Conservation (phyloP, 2,329 filamentous ascomycete genomes). For the Aspergillus sp. region DNA sequence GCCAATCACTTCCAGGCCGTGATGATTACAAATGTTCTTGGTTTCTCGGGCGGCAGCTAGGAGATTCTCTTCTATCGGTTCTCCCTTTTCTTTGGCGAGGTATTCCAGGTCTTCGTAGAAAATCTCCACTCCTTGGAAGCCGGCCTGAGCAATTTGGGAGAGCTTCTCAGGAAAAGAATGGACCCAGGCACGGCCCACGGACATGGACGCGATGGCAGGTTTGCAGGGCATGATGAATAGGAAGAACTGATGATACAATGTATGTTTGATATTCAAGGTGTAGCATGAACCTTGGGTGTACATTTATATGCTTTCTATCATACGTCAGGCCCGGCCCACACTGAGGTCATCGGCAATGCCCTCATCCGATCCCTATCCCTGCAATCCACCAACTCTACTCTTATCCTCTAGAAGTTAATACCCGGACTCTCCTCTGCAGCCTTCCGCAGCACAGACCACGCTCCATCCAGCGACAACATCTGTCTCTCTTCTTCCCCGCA, state of each 20-base stretch:
- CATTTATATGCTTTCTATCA: too few relatives aligned
- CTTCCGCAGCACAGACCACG: constrained; percentile 35
- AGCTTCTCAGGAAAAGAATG: constrained; percentile 69
- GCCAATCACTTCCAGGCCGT: constrained; percentile 43
- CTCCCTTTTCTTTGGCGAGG: constrained; percentile 54
- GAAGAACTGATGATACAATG: neutral
- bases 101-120: constrained; percentile 76
- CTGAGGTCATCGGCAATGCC: neutral
- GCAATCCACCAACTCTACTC: too few relatives aligned
- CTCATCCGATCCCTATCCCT: neutral
- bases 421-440: constrained; percentile 37
- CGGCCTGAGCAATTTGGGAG: constrained; percentile 63
- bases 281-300: too few relatives aligned
- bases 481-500: constrained; percentile 31
- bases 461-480: constrained; percentile 29
- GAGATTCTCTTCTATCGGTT: constrained; percentile 49
- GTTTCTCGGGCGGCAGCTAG: constrained; percentile 62
- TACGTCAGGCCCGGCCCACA: neutral
- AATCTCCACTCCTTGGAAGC: constrained; percentile 71
- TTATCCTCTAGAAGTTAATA: constrained; percentile 32
- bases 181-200: constrained; percentile 69
- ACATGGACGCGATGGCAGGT: constrained; percentile 72
- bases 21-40: constrained; percentile 46
- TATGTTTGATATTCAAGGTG: neutral
- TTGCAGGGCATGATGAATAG: constrained; percentile 2